A percentile compares a stretch with the other conserved stretches of the same genome.
These are phyloP conservation scores for Gypsophila paniculata DNA, from an alignment of 179 eudicot genomes.

Conservation along the genomic window DNA sequence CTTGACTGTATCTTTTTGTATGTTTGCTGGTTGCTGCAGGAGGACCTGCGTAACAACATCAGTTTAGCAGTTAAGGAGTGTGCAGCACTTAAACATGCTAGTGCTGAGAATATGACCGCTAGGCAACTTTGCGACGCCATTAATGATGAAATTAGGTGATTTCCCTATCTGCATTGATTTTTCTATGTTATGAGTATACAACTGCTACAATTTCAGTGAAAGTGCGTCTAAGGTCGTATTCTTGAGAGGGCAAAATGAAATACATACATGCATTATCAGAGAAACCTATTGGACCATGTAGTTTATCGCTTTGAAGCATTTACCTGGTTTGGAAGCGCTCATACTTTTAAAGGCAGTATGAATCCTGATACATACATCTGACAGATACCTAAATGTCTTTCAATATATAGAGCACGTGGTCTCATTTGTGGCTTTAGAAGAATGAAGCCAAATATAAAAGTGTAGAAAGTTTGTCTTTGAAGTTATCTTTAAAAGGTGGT, in stretches of 20 bases:
- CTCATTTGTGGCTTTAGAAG: background rate
- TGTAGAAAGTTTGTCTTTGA: background rate
- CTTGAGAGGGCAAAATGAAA: background rate
- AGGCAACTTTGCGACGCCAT: constrained; percentile 82
- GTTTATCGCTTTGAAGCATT: background rate
- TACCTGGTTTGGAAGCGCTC: background rate
- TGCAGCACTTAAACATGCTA: constrained; percentile 57
- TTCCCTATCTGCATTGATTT: background rate
- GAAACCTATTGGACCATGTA: background rate
- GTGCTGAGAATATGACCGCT: constrained; percentile 68
- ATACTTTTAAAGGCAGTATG: background rate
- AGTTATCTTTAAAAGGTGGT: background rate
- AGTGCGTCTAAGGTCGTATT: background rate
- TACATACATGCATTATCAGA: background rate
- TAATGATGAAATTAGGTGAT: constrained; percentile 78
- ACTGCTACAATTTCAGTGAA: background rate
- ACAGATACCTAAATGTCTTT: background rate
- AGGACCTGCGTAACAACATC: constrained; percentile 61
- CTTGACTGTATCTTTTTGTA: background rate
- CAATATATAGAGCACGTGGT: background rate
- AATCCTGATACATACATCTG: background rate
- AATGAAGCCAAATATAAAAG: background rate
- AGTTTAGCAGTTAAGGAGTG: constrained; percentile 66
- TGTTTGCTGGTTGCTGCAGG: constrained; percentile 38
- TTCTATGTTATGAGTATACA: background rate